Percentiles rank a stretch among this genome's conserved stretches.
Evolutionary conservation across 179 eudicot genomes (phyloP).

Genomic region (Patellifolia procumbens): DNA sequence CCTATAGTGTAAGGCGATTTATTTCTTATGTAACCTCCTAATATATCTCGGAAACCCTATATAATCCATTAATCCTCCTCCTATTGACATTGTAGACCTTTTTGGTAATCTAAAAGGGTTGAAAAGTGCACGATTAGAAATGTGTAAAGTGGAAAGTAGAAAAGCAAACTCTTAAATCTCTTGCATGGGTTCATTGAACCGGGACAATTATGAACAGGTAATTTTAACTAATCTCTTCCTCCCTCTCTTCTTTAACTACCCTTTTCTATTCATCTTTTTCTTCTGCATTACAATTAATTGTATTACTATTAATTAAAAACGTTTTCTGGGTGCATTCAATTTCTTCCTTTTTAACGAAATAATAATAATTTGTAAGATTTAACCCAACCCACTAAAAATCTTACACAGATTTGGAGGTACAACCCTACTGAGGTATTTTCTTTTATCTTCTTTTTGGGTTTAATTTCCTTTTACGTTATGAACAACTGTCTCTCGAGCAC

Average conservation of each 20-base stretch:
- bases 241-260: background rate
- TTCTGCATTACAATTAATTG: background rate
- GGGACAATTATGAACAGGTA: background rate
- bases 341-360: no score
- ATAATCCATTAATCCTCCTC: background rate
- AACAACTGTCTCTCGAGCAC: no score
- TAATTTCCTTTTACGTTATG: no score
- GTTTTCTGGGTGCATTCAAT: background rate
- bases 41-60: no score
- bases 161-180: background rate
- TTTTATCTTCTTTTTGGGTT: no score
- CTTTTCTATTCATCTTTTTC: no score
- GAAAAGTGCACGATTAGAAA: background rate
- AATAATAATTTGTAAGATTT: no score
- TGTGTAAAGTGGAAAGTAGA: background rate
- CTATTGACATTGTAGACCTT: background rate
- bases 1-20: no score
- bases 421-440: background rate
- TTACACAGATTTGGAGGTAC: background rate
- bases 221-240: no score
- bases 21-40: no score
- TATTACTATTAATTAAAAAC: no score
- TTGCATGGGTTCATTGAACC: slow-evolving; percentile 20
- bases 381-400: background rate
- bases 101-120: no score